These are phyloP conservation scores for Aspergillus coremiiformis DNA, from an alignment of 495 filamentous ascomycete genomes.

Conservation along the genomic window DNA sequence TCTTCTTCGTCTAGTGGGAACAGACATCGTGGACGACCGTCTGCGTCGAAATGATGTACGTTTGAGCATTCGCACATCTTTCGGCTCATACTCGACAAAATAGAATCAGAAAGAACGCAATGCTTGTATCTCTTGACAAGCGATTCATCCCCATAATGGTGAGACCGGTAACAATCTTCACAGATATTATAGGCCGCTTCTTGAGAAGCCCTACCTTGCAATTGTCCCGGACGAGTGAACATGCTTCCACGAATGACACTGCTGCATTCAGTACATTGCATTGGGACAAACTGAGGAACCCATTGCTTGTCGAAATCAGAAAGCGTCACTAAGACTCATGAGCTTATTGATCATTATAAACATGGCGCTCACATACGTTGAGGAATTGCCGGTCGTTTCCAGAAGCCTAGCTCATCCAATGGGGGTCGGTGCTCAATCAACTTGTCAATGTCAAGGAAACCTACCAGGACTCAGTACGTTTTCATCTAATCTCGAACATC, in stretches of 20 bases:
- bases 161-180: conserved; percentile 14
- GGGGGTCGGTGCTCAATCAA: conserved; percentile 28
- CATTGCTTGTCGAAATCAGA: neutral
- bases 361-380: conserved; percentile 12
- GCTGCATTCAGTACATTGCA: conserved; percentile 10
- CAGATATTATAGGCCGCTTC: conserved; percentile 3
- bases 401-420: neutral
- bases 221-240: too few relatives aligned
- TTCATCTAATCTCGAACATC: too few relatives aligned
- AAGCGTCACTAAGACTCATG: neutral
- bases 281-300: neutral
- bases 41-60: conserved; percentile 12
- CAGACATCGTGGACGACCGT: conserved; percentile 6
- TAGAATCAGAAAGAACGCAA: conserved; percentile 14
- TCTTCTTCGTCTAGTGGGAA: conserved; percentile 17
- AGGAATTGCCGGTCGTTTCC: conserved; percentile 18
- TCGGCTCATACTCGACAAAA: conserved; percentile 11
- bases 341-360: neutral
- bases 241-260: conserved; percentile 24
- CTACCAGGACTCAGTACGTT: conserved; percentile 5
- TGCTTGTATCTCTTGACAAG: conserved; percentile 29
- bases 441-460: conserved; percentile 35
- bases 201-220: neutral
- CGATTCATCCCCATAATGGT: conserved; percentile 5
- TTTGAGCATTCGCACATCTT: conserved; percentile 20